Percentiles rank a stretch among this genome's conserved stretches.
Evolutionary conservation across 495 filamentous ascomycete genomes (phyloP).

Genomic region (Venustampulla echinocandica): DNA sequence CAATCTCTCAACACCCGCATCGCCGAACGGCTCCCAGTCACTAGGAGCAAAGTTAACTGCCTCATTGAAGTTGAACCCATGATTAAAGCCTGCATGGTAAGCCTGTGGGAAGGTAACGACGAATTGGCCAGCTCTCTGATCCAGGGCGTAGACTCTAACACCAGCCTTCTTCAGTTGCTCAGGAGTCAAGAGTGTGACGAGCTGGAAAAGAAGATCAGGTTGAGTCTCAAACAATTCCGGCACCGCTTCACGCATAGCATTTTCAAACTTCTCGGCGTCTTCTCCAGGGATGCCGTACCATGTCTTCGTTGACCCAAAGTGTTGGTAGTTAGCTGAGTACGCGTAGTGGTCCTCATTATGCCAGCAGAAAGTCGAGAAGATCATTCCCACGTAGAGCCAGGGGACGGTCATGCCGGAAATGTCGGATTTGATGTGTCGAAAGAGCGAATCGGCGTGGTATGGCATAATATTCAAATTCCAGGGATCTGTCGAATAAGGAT

Average conservation of each 20-base stretch:
- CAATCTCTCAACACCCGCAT: conserved; percentile 75
- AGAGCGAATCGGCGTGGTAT: conserved; percentile 83
- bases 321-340: conserved; percentile 98
- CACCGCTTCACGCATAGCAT: conserved; percentile 89
- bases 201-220: conserved; percentile 91
- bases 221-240: conserved; percentile 96
- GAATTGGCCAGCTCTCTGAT: conserved; percentile 92
- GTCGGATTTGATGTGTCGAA: conserved; percentile 94
- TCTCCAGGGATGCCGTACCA: conserved; percentile 98
- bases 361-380: conserved; percentile 99
- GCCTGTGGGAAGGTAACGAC: conserved; percentile 92
- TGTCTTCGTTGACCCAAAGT: conserved; percentile 96
- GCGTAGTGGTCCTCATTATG: conserved; percentile 98
- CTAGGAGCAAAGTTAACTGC: conserved; percentile 94
- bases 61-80: conserved; percentile 98
- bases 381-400: conserved; percentile 99
- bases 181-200: conserved; percentile 88
- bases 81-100: conserved; percentile 91
- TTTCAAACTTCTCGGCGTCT: conserved; percentile 89
- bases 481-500: conserved; percentile 77
- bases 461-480: conserved; percentile 97
- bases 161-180: conserved; percentile 93
- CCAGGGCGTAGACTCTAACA: conserved; percentile 83
- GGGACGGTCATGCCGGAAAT: conserved; percentile 99
- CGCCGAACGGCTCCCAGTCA: conserved; percentile 96